These are phyloP conservation scores for Talaromyces islandicus DNA, from an alignment of 2,329 filamentous ascomycete genomes.

Conservation along the genomic window DNA sequence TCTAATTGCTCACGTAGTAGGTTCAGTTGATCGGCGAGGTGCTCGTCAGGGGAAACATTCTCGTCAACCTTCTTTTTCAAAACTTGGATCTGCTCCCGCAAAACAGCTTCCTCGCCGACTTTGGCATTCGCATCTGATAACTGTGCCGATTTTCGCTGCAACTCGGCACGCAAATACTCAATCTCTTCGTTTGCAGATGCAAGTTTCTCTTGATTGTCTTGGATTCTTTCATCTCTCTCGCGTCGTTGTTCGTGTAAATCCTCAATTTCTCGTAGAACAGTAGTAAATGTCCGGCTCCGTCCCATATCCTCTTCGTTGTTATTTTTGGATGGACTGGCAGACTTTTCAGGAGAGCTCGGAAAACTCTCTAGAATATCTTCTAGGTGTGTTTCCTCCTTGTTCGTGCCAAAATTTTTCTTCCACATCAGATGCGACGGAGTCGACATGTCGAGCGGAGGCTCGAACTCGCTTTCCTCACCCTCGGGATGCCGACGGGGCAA, in stretches of 20 bases:
- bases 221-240: conserved; percentile 30
- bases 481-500: conserved; percentile 15
- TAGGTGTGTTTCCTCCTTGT: conserved; percentile 27
- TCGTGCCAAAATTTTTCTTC: conserved; percentile 16
- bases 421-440: conserved; percentile 37
- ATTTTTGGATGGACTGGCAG: conserved; percentile 22
- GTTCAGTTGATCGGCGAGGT: conserved; percentile 27
- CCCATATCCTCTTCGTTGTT: conserved; percentile 17
- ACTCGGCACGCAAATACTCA: conserved; percentile 30
- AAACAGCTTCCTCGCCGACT: conserved; percentile 16
- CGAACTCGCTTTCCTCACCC: conserved; percentile 37
- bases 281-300: conserved; percentile 14
- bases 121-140: conserved; percentile 22
- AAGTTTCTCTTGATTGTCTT: conserved; percentile 24
- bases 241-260: conserved; percentile 25
- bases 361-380: conserved; percentile 33
- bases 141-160: conserved; percentile 26
- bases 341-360: conserved; percentile 17
- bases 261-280: conserved; percentile 25
- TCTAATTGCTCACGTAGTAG: conserved; percentile 27
- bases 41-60: conserved; percentile 16
- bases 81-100: conserved; percentile 25
- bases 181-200: conserved; percentile 33
- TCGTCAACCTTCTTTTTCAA: conserved; percentile 22
- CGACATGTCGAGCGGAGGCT: conserved; percentile 38